Evolutionary conservation across 768 basidiomycete genomes (phyloP).

Genomic region (Cytidiella melzeri): DNA sequence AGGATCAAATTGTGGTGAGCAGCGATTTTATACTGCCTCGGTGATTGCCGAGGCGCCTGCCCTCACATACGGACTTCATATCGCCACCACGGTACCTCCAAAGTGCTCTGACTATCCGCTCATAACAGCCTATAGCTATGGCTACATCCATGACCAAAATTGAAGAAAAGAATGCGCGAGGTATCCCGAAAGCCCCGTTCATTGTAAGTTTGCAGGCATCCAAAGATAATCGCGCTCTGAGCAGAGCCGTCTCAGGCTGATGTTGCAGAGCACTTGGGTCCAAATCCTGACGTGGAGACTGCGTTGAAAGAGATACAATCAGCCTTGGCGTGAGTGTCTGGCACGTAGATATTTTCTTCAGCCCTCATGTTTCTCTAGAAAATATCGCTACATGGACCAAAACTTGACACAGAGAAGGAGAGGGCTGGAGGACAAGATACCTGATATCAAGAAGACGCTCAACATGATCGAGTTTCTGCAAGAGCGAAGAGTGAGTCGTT

Average conservation of each 20-base stretch:
- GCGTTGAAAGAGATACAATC: conserved; percentile 83
- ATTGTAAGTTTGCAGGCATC: conserved; percentile 45
- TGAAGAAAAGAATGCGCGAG: conserved; percentile 71
- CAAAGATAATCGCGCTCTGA: background rate
- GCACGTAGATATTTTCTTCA: no score
- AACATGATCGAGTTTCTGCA: conserved; percentile 82
- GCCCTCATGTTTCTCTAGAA: conserved; percentile 53
- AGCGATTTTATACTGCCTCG: no score
- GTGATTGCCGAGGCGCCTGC: no score
- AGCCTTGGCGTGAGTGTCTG: conserved; percentile 81
- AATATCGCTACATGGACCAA: conserved; percentile 97
- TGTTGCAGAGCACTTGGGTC: conserved; percentile 79
- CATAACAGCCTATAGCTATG: no score
- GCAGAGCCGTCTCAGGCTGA: conserved; percentile 50
- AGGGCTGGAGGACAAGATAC: conserved; percentile 89
- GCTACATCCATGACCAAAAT: conserved; percentile 3
- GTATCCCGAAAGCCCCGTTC: conserved; percentile 94
- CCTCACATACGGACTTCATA: no score
- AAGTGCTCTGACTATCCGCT: no score
- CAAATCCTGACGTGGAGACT: conserved; percentile 71
- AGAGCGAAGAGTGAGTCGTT: conserved; percentile 54
- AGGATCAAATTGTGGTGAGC: no score
- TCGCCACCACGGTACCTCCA: no score
- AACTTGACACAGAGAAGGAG: conserved; percentile 73
- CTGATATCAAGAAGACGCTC: conserved; percentile 90